Evolutionary conservation across 768 basidiomycete species (phyloP), one percentile per base, ranked within the genome.

Genomic region (Mycena alexandri): DNA sequence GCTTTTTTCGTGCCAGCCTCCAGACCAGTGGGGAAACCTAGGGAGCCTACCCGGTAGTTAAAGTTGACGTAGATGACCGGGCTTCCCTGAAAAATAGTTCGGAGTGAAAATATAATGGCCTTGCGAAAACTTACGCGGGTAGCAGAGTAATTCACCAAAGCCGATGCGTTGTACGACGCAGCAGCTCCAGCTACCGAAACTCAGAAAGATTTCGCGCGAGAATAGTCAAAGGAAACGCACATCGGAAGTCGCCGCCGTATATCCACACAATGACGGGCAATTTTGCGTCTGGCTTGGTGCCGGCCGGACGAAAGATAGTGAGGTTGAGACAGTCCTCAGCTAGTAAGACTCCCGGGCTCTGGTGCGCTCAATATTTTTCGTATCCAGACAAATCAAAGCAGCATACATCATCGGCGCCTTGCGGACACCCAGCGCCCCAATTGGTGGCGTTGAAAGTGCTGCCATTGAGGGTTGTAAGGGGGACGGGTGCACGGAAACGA

Each of bases 291-390:
- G 70, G 11, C 14, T 61, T 38, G 5, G 70, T n/a, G 16, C 79
- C 79, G 1, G 76, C 69, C 0, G 86, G 86, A 8, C 80, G 76
- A 51, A 79, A 81, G 36, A 88, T 75, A 70, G 87, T 87, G 56
- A 87, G 67, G 16, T 75, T 81, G 47, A 87, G 74, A 67, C 86
- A 86, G 68, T 86, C 81, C 69, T 87, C 86, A 5, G 80, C 81
- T 34, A 76, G 67, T 25, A 50, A 19, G 58, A 36, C 75, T 43
- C 44, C 24, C 46, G n/a, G n/a, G n/a, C n/a, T n/a, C n/a, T n/a
- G n/a, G n/a, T n/a, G n/a, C n/a, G n/a, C n/a, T n/a, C n/a, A n/a
- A n/a, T n/a, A n/a, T n/a, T n/a, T n/a, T n/a, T n/a, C n/a, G n/a
- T n/a, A n/a, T n/a, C n/a, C n/a, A n/a, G n/a, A n/a, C n/a, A n/a